Base-by-base conservation (phyloP, 2,329 filamentous ascomycete genomes). In the Penicillium sp. region DNA sequence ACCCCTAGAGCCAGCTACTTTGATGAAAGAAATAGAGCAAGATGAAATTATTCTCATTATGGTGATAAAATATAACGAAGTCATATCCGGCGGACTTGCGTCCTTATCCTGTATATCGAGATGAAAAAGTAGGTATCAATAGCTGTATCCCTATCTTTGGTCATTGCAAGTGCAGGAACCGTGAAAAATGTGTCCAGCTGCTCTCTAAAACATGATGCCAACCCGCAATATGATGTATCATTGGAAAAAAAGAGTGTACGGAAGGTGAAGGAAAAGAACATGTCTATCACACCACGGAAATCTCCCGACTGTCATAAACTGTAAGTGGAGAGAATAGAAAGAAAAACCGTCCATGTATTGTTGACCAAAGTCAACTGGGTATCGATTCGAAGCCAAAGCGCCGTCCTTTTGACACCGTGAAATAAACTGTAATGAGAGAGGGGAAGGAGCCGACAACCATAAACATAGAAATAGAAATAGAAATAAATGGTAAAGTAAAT, bases 301-400 rank as follows among this genome's bases (percentile, higher is more conserved):
- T 30, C 42, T 55, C 45, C 30, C 16, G 14, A 14, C 28, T 28
- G 43, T 42, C 52, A 16, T 38, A 50, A 35, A 42, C n/a, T n/a
- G 40, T 21, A 43, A 24, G 28, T 2, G 18, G 28, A 18, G 47
- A 46, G 56, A 38, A 47, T 52, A 52, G 14, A 14, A 24, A 35
- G 11, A n/a, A 21, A 28, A 16, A 35, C 26, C 40, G 26, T 40
- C 23, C 30, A 61, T 56, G 49, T 40, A 43, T 47, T 46, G 54
- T 57, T 57, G 59, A 11, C 40, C 30, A 43, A 59, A 47, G 58
- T 49, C 52, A 57, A 48, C 55, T 59, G 61, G 59, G 52, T 55
- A 55, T 55, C 52, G 52, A 47, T 55, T 48, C 38, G 40, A 55
- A 55, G 47, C 43, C 52, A 38, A 16, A 55, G 45, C 52, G 52